Percentiles rank a stretch among this genome's conserved stretches.
Conservation (phyloP, 805 yeast species). For the Metschnikowia sp. region DNA sequence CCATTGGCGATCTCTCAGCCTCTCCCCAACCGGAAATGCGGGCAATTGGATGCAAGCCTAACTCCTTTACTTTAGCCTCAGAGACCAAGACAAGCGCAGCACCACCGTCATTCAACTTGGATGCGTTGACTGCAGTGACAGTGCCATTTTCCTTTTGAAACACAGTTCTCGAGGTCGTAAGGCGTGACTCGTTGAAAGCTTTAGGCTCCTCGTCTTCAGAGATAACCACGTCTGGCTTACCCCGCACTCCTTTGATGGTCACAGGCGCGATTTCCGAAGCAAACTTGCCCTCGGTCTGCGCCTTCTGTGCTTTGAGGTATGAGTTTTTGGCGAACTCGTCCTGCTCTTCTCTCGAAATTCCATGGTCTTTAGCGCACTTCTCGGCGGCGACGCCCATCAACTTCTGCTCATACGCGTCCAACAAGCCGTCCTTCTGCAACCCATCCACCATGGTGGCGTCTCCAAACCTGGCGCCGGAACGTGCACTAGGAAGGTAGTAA, state of each 20-base stretch:
- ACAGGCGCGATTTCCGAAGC: slow-evolving; percentile 79
- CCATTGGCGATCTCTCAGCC: slow-evolving; percentile 92
- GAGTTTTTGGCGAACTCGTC: slow-evolving; percentile 84
- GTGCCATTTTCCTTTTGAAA: slow-evolving; percentile 94
- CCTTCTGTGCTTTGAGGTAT: slow-evolving; percentile 81
- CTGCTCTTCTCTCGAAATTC: slow-evolving; percentile 77
- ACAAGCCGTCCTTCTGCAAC: slow-evolving; percentile 85
- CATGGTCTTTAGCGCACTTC: slow-evolving; percentile 85
- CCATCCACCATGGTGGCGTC: slow-evolving; percentile 80
- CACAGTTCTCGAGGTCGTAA: slow-evolving; percentile 85
- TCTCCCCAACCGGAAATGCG: slow-evolving; percentile 95
- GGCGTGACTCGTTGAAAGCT: slow-evolving; percentile 73
- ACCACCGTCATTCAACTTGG: slow-evolving; percentile 96
- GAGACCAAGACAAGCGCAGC: slow-evolving; percentile 91
- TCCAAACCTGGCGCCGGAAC: slow-evolving; percentile 90
- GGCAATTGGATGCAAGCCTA: slow-evolving; percentile 85
- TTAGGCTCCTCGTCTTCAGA: slow-evolving; percentile 78
- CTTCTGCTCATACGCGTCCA: slow-evolving; percentile 82
- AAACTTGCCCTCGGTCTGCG: slow-evolving; percentile 80
- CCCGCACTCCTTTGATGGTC: slow-evolving; percentile 85
- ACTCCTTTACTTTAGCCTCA: slow-evolving; percentile 78
- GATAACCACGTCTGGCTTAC: slow-evolving; percentile 74
- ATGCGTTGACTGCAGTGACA: slow-evolving; percentile 95
- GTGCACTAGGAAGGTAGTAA: slow-evolving; percentile 81
- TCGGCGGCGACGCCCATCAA: slow-evolving; percentile 99